Evolutionary conservation across 225 moss, liverwort and hornwort species (phyloP), one percentile per base, ranked within the genome.

Genomic region (Pseudisothecium myosuroides): DNA sequence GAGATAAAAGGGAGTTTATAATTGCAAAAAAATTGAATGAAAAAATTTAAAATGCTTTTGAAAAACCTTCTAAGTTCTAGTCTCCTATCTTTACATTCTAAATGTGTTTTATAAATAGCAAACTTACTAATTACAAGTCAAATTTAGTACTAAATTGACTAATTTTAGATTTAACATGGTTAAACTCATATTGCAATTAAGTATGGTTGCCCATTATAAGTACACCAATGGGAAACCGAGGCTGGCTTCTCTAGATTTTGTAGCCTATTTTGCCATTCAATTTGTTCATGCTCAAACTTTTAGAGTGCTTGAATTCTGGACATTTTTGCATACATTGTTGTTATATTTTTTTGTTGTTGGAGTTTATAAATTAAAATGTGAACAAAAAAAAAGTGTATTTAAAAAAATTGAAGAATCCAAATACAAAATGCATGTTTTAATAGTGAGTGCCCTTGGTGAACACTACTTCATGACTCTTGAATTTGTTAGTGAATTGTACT

Each of bases 221-320:
- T 17, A 49, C 2, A 2, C 18, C 6, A 29, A 74, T 74, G 1
- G 29, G 1, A 1, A 2, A 17, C 10, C 0, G 2, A 32, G 2
- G 32, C 0, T 19, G 0, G 4, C 31, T 0, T 28, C 32, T 49
- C 12, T 8, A 2, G 0, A 32, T 75, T 75, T 12, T 8, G 32
- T 49, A 4, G 2, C 12, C 4, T 29, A 21, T 12, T 12, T 76
- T 21, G 49, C 5, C 36, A 76, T 52, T 34, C 2, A 1, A 52
- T 7, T 7, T 52, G 5, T 52, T 52, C 6, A 36, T 22, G 1
- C 3, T 23, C 5, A 23, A 54, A 14, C 5, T 54, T 54, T 54
- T 23, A 76, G 1, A 34, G 17, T 1, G 2, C 11, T 50, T 52
- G 52, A 18, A 34, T 52, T 52, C 0, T 76, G 1, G 1, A 36